These are phyloP conservation scores for Tetrahymena elliotti DNA, from an alignment of 73 alveolate genomes.

Conservation along the genomic window DNA sequence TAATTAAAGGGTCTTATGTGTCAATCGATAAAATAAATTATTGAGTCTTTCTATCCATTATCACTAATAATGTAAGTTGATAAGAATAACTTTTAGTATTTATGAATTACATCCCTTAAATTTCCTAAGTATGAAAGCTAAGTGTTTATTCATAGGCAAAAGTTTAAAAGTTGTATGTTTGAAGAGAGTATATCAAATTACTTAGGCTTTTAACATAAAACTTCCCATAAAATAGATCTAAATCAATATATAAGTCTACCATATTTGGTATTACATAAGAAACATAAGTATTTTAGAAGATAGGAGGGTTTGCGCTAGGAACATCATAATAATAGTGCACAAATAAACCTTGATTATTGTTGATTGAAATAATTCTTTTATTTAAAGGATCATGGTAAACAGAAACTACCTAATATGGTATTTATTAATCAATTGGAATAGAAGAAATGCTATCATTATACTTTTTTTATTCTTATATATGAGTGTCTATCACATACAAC, in stretches of 20 bases:
- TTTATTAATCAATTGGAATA: neutral
- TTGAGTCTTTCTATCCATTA: neutral
- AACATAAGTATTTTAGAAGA: neutral
- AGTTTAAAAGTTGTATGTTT: neutral
- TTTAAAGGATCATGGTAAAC: neutral
- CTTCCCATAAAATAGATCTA: neutral
- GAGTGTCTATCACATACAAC: neutral
- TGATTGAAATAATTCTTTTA: neutral
- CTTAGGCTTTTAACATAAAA: neutral
- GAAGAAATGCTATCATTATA: neutral
- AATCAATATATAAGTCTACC: neutral
- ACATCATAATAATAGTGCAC: neutral
- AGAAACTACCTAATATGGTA: neutral
- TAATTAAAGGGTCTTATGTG: neutral
- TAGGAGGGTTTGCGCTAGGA: neutral
- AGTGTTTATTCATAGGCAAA: neutral
- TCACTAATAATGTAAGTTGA: neutral
- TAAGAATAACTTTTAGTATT: neutral
- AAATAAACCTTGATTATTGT: neutral
- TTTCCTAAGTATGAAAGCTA: neutral
- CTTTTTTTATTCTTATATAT: neutral
- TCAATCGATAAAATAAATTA: neutral
- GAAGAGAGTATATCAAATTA: neutral
- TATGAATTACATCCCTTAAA: neutral
- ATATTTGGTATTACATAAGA: neutral